Evolutionary conservation across 2,329 filamentous ascomycete species (phyloP), one percentile per base, ranked within the genome.

Genomic region (Fusarium brevicatenulatum): DNA sequence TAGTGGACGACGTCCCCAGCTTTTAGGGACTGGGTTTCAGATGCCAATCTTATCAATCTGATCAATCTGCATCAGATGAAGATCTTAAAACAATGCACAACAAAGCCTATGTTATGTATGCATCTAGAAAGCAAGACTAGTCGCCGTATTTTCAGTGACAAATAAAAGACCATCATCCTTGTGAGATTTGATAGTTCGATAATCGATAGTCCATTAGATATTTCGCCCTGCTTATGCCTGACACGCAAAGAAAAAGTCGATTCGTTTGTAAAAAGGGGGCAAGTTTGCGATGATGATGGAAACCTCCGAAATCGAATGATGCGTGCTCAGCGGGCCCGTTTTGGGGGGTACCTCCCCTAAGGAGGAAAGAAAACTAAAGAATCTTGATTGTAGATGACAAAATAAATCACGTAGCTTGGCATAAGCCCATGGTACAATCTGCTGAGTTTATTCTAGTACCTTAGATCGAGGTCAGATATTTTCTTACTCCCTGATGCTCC

Each of bases 231-330:
- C 59, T 54, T 60, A 47, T 37, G 28, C 16, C 23, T 47, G 40
- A 44, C n/a, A 30, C 23, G 13, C 4, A 32, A 18, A 50, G 8
- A 50, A 32, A 37, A 68, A n/a, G 32, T 42, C 34, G 40, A 54
- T 53, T 39, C 23, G 32, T 47, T 25, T 57, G 36, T 61, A 64
- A 72, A 70, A 62, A 69, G 47, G 71, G 50, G 68, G 58, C 34
- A 30, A 34, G 52, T 50, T 64, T 55, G 44, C 44, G 36, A 42
- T 58, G 63, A 66, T 56, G 69, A 74, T 77, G 75, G 74, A 76
- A 77, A 55, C 50, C 70, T 63, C 76, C 76, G 74, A 77, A 77
- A 78, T 78, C 76, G 76, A 78, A 78, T 75, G 68, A 78, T 74
- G 60, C 58, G 47, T 44, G 36, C 66, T 56, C 63, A 72, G 71